Percentiles rank a stretch among this genome's conserved stretches.
These are phyloP conservation scores for Moesziomyces aphidis DNA, from an alignment of 1,284 basidiomycete species.

Conservation along the genomic window DNA sequence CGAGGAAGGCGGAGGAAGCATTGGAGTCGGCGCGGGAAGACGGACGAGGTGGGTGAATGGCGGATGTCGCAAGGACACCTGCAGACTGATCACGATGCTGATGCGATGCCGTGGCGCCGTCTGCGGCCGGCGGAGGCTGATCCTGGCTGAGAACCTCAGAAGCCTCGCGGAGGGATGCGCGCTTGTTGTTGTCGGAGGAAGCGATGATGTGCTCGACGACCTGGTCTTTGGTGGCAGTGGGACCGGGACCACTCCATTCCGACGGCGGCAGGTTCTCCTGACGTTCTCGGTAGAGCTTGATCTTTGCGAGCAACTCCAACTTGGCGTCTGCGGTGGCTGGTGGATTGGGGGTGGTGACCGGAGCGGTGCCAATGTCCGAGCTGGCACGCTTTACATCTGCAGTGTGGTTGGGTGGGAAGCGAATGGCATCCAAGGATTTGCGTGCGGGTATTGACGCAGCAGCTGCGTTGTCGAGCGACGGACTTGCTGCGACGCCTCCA, in stretches of 20 bases:
- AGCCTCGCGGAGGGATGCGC: conserved; percentile 22
- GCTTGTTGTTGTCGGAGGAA: conserved; percentile 21
- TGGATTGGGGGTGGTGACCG: not conserved
- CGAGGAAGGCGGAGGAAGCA: conserved; percentile 19
- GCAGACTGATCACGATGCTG: not conserved
- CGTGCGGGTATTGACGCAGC: conserved; percentile 6
- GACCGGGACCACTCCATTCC: conserved; percentile 50
- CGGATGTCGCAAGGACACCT: conserved; percentile 4
- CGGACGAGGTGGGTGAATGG: conserved; percentile 32
- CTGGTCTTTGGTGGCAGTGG: conserved; percentile 44
- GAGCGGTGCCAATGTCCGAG: conserved; percentile 27
- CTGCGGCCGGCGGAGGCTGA: not conserved
- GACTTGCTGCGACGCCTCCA: conserved; percentile 13
- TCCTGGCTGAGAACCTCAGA: conserved; percentile 14
- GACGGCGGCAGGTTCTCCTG: conserved; percentile 58
- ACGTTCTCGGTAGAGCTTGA: conserved; percentile 61
- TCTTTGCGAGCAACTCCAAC: conserved; percentile 52
- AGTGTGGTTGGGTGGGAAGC: not conserved
- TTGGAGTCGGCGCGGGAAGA: conserved; percentile 27
- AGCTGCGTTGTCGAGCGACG: conserved; percentile 20
- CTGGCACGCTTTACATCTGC: conserved; percentile 14
- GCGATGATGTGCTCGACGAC: conserved; percentile 48
- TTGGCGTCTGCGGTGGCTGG: conserved; percentile 16
- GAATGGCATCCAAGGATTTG: conserved; percentile 17
- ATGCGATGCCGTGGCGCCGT: not conserved